Evolutionary conservation across 2,329 filamentous ascomycete species (phyloP).

Genomic region (Paecilomyces formosus): DNA sequence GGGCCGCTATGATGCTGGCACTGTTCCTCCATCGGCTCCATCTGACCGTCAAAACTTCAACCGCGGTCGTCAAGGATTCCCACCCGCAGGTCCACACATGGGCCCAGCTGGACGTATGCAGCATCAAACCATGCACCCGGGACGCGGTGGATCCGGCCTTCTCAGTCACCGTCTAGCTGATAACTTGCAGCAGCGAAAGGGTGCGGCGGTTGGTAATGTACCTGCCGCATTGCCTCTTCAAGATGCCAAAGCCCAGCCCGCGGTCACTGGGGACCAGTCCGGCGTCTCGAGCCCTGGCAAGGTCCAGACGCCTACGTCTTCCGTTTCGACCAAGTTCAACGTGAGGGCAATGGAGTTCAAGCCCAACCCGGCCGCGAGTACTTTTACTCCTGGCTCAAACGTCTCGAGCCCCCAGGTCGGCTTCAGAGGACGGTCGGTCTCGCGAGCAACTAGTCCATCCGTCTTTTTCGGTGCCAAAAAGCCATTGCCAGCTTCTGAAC

Average conservation of each 20-base stretch:
- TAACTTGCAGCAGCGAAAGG: conserved; percentile 47
- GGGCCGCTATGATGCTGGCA: conserved; percentile 37
- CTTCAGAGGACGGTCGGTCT: conserved; percentile 45
- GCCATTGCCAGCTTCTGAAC: conserved; percentile 52
- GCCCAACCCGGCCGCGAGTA: conserved; percentile 70
- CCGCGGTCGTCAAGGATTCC: conserved; percentile 40
- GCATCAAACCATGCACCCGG: conserved; percentile 35
- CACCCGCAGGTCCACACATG: conserved; percentile 40
- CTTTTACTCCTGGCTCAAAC: conserved; percentile 69
- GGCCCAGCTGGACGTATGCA: conserved; percentile 32
- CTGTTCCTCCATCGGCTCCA: conserved; percentile 26
- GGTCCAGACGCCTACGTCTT: conserved; percentile 48
- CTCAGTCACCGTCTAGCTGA: conserved; percentile 46
- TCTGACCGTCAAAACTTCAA: conserved; percentile 42
- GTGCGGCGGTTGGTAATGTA: conserved; percentile 32
- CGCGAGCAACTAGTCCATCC: conserved; percentile 41
- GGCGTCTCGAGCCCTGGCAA: conserved; percentile 34
- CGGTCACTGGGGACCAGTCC: conserved; percentile 58
- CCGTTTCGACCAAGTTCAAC: conserved; percentile 49
- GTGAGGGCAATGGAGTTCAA: conserved; percentile 68
- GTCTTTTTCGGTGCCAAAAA: conserved; percentile 64
- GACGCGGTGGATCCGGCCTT: conserved; percentile 36
- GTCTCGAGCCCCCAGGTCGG: conserved; percentile 61
- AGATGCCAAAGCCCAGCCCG: conserved; percentile 65
- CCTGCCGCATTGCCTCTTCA: conserved; percentile 51